Percentiles rank a stretch among this genome's conserved stretches.
phyloP scores from a whole-genome alignment of 2,329 filamentous ascomycete species.

The Pseudogymnoascus sp. region DNA sequence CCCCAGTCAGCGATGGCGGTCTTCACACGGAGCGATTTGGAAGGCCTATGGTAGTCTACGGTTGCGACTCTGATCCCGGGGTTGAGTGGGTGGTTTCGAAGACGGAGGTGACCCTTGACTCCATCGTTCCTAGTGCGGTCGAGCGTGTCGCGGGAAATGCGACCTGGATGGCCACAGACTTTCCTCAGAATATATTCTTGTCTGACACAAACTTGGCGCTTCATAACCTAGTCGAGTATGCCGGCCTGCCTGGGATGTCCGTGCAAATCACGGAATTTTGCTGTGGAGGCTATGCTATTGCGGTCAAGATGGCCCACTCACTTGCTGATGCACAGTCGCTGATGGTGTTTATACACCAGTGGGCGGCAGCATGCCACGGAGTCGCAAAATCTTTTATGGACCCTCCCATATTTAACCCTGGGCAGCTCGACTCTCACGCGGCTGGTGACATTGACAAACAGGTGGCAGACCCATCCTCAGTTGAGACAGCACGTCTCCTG shows the following conservation, averaged over 20 bases:
- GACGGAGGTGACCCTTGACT: slow-evolving; percentile 22
- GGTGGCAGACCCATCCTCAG: slow-evolving; percentile 22
- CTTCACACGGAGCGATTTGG: slow-evolving; percentile 27
- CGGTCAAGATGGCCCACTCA: slow-evolving; percentile 35
- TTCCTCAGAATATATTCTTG: slow-evolving; percentile 30
- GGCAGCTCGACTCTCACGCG: slow-evolving; percentile 30
- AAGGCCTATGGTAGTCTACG: slow-evolving; percentile 31
- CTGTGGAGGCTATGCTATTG: slow-evolving; percentile 34
- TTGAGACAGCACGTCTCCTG: slow-evolving; percentile 28
- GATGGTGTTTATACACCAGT: slow-evolving; percentile 35
- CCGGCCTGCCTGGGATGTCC: slow-evolving; percentile 22
- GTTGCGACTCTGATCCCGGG: slow-evolving; percentile 32
- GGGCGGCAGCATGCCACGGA: slow-evolving; percentile 28
- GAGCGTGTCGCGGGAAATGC: slow-evolving; percentile 12
- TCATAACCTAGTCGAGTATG: slow-evolving; percentile 24
- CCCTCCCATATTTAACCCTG: slow-evolving; percentile 33
- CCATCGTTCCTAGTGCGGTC: slow-evolving; percentile 26
- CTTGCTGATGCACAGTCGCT: slow-evolving; percentile 38
- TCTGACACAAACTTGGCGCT: slow-evolving; percentile 29
- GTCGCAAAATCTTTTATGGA: slow-evolving; percentile 10
- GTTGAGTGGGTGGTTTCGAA: slow-evolving; percentile 31
- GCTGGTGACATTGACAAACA: slow-evolving; percentile 23
- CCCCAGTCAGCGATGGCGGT: slow-evolving; percentile 35
- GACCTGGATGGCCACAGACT: slow-evolving; percentile 29
- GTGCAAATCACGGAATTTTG: slow-evolving; percentile 34